phyloP scores from a whole-genome alignment of 2,329 filamentous ascomycete genomes.

The Grosmannia serpens region DNA sequence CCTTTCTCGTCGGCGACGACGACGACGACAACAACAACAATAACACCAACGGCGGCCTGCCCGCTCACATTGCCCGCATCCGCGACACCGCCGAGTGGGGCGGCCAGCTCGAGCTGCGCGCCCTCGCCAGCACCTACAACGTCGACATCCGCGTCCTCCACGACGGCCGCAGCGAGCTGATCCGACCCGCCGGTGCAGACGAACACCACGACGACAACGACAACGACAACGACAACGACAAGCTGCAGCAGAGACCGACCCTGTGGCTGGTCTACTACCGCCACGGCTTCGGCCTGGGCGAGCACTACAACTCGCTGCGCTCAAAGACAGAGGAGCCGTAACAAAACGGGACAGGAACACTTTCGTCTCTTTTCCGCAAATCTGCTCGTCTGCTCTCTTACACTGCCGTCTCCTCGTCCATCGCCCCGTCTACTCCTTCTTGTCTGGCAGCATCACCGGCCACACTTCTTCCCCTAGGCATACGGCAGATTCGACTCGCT shows the following conservation, averaged over 20 bases:
- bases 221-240: slow-evolving; percentile 15
- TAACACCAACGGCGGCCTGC: slow-evolving; percentile 64
- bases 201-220: not conserved
- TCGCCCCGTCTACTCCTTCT: not conserved
- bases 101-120: slow-evolving; percentile 79
- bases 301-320: slow-evolving; percentile 90
- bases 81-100: slow-evolving; percentile 90
- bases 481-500: slow-evolving; percentile 30
- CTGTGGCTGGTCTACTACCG: slow-evolving; percentile 93
- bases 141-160: slow-evolving; percentile 79
- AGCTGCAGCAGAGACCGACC: slow-evolving; percentile 29
- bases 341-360: not conserved
- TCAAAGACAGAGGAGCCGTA: slow-evolving; percentile 18
- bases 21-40: slow-evolving; percentile 25
- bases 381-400: not conserved
- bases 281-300: slow-evolving; percentile 85
- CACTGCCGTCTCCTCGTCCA: not conserved
- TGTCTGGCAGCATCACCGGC: not conserved
- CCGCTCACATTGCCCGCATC: slow-evolving; percentile 63
- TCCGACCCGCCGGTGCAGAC: slow-evolving; percentile 40
- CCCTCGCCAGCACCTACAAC: slow-evolving; percentile 68
- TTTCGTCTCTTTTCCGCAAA: not conserved
- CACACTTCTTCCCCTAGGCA: not conserved
- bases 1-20: slow-evolving; percentile 38
- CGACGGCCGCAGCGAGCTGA: slow-evolving; percentile 67